Evolutionary conservation across 2,329 filamentous ascomycete species (phyloP).

Genomic region (Xylaria digitata): DNA sequence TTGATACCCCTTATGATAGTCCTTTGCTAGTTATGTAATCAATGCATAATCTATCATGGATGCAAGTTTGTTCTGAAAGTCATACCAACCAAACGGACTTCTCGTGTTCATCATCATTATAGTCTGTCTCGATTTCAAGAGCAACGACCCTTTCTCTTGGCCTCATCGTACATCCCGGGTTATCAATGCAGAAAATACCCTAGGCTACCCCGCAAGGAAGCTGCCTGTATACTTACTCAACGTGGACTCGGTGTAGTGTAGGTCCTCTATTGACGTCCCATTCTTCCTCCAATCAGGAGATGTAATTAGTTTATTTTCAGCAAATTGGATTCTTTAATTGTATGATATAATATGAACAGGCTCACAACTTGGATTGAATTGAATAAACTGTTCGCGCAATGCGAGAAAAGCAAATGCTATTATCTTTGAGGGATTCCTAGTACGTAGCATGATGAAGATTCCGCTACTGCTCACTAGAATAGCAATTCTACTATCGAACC

Average conservation of each 20-base stretch:
- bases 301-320: not conserved
- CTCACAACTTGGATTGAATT: not conserved
- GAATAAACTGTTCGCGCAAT: not conserved
- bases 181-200: slow-evolving; percentile 8
- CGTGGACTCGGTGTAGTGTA: slow-evolving; percentile 15
- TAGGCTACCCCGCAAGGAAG: slow-evolving; percentile 29
- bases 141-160: not conserved
- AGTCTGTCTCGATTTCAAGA: not conserved
- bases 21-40: slow-evolving; percentile 10
- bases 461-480: not conserved
- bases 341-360: not conserved
- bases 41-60: not conserved
- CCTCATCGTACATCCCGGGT: not conserved
- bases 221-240: not conserved
- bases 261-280: slow-evolving; percentile 18
- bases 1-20: slow-evolving; percentile 18
- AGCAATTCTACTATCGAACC: slow-evolving; percentile 8
- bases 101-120: not conserved
- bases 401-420: not conserved
- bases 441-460: slow-evolving; percentile 18
- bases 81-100: not conserved
- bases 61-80: not conserved
- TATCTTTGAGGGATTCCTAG: not conserved
- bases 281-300: slow-evolving; percentile 39
- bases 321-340: not conserved